Conservation (phyloP, 2,329 filamentous ascomycete species). For the Diaporthe ampelina region DNA sequence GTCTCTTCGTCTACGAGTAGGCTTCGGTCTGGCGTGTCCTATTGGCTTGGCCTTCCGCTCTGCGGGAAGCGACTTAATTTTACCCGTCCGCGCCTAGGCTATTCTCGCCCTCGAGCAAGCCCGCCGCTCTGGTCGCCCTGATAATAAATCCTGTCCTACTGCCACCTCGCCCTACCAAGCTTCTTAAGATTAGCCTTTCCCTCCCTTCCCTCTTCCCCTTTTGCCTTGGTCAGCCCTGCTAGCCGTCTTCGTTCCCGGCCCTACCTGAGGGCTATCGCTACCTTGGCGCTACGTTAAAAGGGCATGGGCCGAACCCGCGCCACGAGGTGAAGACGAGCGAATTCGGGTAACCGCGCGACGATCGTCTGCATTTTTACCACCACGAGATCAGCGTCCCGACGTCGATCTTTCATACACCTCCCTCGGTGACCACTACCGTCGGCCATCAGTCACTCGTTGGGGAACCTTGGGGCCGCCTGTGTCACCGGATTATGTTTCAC, state of each 20-base stretch:
- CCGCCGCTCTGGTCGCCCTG: not conserved
- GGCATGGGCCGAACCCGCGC: conserved; percentile 25
- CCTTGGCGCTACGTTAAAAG: conserved; percentile 24
- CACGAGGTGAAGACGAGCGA: conserved; percentile 27
- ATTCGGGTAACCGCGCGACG: conserved; percentile 10
- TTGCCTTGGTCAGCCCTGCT: conserved; percentile 27
- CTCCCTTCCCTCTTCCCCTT: conserved; percentile 1
- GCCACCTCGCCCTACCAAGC: conserved; percentile 25
- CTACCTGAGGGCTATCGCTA: not conserved
- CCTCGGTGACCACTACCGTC: conserved; percentile 9
- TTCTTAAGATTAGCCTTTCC: conserved; percentile 24
- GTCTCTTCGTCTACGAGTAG: conserved; percentile 11
- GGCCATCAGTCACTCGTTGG: conserved; percentile 37
- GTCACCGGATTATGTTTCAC: conserved; percentile 46
- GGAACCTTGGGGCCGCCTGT: conserved; percentile 37
- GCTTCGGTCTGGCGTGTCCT: conserved; percentile 11
- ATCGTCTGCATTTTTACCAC: conserved; percentile 15
- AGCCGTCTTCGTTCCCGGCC: conserved; percentile 15
- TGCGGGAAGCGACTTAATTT: conserved; percentile 22
- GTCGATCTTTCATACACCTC: not conserved
- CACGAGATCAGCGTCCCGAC: conserved; percentile 25
- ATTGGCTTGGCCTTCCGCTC: conserved; percentile 31
- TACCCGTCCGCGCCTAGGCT: conserved; percentile 15
- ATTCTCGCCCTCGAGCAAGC: conserved; percentile 2
- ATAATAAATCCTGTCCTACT: conserved; percentile 28